Evolutionary conservation across 192 early-diverging fungal genomes (phyloP).

Genomic region (Coemansia furcata): DNA sequence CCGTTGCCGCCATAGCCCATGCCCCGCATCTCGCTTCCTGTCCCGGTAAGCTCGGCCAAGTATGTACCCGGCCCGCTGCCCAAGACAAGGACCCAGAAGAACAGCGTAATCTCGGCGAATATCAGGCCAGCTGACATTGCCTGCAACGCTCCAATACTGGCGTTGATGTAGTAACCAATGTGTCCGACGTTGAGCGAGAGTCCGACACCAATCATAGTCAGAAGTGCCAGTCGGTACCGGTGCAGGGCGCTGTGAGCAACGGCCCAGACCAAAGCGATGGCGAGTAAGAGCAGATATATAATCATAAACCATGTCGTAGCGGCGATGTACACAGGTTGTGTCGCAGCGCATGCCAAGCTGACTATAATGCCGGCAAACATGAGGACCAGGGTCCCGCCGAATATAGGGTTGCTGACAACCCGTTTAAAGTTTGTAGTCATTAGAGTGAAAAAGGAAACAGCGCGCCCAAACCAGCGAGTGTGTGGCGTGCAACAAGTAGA

Average conservation of each 20-base stretch:
- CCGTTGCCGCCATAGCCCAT: neutral
- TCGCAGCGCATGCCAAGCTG: conserved; percentile 34
- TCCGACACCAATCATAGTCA: conserved; percentile 40
- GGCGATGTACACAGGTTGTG: conserved; percentile 35
- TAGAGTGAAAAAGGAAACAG: neutral
- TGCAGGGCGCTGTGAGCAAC: conserved; percentile 34
- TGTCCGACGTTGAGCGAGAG: conserved; percentile 44
- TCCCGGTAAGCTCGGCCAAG: conserved; percentile 43
- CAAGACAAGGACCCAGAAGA: conserved; percentile 69
- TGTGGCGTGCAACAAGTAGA: neutral
- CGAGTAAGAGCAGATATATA: conserved; percentile 30
- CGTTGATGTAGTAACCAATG: conserved; percentile 54
- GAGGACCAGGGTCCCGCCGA: conserved; percentile 40
- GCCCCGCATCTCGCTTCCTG: conserved; percentile 23
- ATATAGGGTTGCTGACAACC: conserved; percentile 45
- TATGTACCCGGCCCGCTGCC: conserved; percentile 63
- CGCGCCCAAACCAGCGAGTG: neutral
- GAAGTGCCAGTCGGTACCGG: conserved; percentile 50
- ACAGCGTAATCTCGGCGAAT: conserved; percentile 51
- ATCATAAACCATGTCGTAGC: conserved; percentile 52
- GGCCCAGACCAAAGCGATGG: conserved; percentile 22
- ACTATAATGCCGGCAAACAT: conserved; percentile 41
- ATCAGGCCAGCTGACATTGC: conserved; percentile 53
- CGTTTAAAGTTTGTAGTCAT: conserved; percentile 27
- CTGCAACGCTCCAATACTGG: conserved; percentile 35